Conservation (phyloP, 306 rosid species). For the Lathyrus oleraceus region DNA sequence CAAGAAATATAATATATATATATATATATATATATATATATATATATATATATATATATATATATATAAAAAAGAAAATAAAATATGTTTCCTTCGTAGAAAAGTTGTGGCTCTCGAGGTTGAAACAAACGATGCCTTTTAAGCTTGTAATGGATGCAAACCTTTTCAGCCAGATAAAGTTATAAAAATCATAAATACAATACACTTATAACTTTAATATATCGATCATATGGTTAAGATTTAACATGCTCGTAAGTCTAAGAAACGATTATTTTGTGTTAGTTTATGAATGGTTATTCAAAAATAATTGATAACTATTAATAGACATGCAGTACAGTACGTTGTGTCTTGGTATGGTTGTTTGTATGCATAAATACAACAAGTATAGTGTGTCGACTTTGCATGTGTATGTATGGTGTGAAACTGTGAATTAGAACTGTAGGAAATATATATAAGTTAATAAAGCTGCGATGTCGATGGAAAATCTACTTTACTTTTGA, state of each 20-base stretch:
- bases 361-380: constrained; percentile 37
- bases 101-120: neutral
- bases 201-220: neutral
- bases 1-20: too few relatives aligned
- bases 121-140: neutral
- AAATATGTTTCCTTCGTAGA: neutral
- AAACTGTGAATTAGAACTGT: constrained; percentile 14
- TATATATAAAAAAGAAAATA: too few relatives aligned
- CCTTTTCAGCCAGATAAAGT: neutral
- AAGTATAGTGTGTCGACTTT: constrained; percentile 25
- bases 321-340: constrained; percentile 36
- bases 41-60: too few relatives aligned
- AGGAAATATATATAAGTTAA: neutral
- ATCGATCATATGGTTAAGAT: constrained; percentile 28
- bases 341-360: constrained; percentile 34
- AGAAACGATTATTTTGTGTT: constrained; percentile 19
- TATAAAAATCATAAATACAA: neutral
- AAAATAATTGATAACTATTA: constrained; percentile 34
- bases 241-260: constrained; percentile 32
- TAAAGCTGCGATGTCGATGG: constrained; percentile 7
- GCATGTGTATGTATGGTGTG: constrained; percentile 38
- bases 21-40: too few relatives aligned
- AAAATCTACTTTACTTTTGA: constrained; percentile 35
- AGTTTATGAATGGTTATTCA: neutral
- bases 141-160: neutral